Evolutionary conservation across 2,329 filamentous ascomycete species (phyloP).

Genomic region (Fusarium burgessii): DNA sequence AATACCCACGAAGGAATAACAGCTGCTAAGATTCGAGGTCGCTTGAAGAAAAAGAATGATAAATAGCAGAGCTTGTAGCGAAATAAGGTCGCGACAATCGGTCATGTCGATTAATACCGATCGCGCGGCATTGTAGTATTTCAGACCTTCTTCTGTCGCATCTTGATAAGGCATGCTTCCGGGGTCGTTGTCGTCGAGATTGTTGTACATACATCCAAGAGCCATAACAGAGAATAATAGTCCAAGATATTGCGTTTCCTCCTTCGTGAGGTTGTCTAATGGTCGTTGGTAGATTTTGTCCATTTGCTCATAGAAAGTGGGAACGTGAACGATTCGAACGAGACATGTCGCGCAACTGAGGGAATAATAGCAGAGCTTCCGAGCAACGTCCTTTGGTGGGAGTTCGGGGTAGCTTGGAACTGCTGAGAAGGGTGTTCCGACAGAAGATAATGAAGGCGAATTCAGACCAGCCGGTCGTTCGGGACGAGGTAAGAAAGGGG

Average conservation of each 20-base stretch:
- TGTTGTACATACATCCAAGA: slow-evolving; percentile 78
- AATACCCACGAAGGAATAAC: slow-evolving; percentile 84
- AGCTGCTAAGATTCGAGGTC: slow-evolving; percentile 81
- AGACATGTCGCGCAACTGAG: slow-evolving; percentile 69
- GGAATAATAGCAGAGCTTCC: slow-evolving; percentile 65
- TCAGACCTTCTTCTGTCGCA: slow-evolving; percentile 71
- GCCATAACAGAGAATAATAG: slow-evolving; percentile 78
- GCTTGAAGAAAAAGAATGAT: slow-evolving; percentile 86
- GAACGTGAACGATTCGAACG: slow-evolving; percentile 80
- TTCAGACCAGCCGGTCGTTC: slow-evolving; percentile 70
- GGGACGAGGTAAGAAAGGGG: slow-evolving; percentile 68
- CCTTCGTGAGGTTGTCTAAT: slow-evolving; percentile 69
- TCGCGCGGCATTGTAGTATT: slow-evolving; percentile 78
- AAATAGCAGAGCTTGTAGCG: slow-evolving; percentile 80
- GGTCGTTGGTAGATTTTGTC: slow-evolving; percentile 81
- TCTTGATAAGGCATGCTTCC: slow-evolving; percentile 61
- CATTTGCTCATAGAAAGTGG: slow-evolving; percentile 81
- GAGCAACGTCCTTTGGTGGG: slow-evolving; percentile 71
- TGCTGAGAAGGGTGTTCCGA: slow-evolving; percentile 71
- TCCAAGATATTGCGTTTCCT: slow-evolving; percentile 76
- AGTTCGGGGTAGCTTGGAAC: slow-evolving; percentile 72
- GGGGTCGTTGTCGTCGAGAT: slow-evolving; percentile 65
- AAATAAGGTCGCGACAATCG: slow-evolving; percentile 78
- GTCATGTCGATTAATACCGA: slow-evolving; percentile 73
- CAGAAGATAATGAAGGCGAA: slow-evolving; percentile 72